A percentile compares a stretch with the other conserved stretches of the same genome.
Conservation (phyloP, 2,329 filamentous ascomycete genomes). For the Pseudodiploospora longispora region DNA sequence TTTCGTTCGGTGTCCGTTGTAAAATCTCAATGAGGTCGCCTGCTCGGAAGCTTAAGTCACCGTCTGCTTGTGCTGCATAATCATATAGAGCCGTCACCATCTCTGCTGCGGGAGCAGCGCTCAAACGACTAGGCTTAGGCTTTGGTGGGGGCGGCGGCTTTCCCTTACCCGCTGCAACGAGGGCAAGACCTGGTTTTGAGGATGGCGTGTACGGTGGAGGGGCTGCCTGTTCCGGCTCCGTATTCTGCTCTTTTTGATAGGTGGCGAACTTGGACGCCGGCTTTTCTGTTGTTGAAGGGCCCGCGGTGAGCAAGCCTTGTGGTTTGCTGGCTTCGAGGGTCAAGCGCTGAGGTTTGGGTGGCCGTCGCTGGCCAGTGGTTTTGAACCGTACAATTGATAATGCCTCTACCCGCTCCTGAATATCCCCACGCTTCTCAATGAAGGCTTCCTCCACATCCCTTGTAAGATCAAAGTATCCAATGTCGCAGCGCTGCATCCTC, state of each 20-base stretch:
- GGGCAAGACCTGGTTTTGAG: constrained; percentile 25
- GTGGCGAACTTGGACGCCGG: constrained; percentile 25
- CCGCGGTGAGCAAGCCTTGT: constrained; percentile 44
- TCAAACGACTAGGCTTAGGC: constrained; percentile 72
- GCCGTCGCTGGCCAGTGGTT: constrained; percentile 64
- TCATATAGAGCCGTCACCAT: constrained; percentile 89
- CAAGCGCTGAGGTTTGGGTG: constrained; percentile 49
- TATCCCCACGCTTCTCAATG: constrained; percentile 77
- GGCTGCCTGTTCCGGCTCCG: constrained; percentile 40
- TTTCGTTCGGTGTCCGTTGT: constrained; percentile 74
- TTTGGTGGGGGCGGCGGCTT: constrained; percentile 65
- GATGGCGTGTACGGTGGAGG: constrained; percentile 62
- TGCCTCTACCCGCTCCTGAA: constrained; percentile 76
- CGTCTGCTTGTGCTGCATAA: constrained; percentile 90
- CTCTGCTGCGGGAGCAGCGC: constrained; percentile 57
- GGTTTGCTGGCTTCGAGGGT: constrained; percentile 40
- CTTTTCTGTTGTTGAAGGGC: constrained; percentile 20
- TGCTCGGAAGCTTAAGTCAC: constrained; percentile 81
- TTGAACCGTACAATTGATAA: constrained; percentile 87
- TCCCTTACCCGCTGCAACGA: constrained; percentile 46
- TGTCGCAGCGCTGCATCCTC: constrained; percentile 94
- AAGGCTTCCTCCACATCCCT: constrained; percentile 90
- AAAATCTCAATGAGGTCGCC: constrained; percentile 87
- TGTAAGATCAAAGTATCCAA: constrained; percentile 92
- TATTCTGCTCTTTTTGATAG: constrained; percentile 30